Evolutionary conservation across 805 yeast genomes (phyloP).

Genomic region (Candida sithepensis): DNA sequence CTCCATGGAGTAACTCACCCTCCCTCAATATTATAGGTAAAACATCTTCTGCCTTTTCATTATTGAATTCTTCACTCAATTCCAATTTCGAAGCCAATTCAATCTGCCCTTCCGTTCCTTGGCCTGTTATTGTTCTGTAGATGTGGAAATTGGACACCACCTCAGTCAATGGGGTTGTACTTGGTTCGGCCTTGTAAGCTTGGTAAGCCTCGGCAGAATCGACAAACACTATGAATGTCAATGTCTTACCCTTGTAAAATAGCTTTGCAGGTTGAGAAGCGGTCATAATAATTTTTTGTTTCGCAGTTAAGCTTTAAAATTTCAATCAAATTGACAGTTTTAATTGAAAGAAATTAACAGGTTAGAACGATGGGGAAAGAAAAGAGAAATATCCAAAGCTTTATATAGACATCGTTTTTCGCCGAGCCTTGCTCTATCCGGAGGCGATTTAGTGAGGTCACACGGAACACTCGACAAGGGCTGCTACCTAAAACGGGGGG

Average conservation of each 20-base stretch:
- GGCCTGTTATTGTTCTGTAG: conserved; percentile 55
- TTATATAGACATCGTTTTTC: too few species aligned
- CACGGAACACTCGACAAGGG: too few species aligned
- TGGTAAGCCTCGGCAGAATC: conserved; percentile 49
- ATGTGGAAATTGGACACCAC: conserved; percentile 64
- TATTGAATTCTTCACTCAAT: conserved; percentile 60
- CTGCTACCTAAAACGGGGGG: too few species aligned
- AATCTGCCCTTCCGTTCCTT: conserved; percentile 67
- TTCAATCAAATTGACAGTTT: too few species aligned
- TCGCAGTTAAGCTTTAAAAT: too few species aligned
- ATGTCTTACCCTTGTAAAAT: conserved; percentile 60
- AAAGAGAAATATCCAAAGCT: too few species aligned
- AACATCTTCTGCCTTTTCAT: conserved; percentile 46
- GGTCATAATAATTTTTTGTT: too few species aligned
- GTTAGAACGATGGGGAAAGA: neutral
- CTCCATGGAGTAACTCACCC: conserved; percentile 49
- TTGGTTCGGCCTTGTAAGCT: conserved; percentile 48
- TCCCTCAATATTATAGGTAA: conserved; percentile 53
- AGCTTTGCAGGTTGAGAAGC: conserved; percentile 38
- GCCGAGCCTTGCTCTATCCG: too few species aligned
- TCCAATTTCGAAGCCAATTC: conserved; percentile 69
- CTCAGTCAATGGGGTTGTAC: conserved; percentile 54
- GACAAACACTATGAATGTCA: conserved; percentile 65
- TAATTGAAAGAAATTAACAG: neutral
- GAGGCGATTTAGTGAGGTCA: too few species aligned